Conservation (phyloP, 2,329 filamentous ascomycete genomes). For the Beauveria varroae region DNA sequence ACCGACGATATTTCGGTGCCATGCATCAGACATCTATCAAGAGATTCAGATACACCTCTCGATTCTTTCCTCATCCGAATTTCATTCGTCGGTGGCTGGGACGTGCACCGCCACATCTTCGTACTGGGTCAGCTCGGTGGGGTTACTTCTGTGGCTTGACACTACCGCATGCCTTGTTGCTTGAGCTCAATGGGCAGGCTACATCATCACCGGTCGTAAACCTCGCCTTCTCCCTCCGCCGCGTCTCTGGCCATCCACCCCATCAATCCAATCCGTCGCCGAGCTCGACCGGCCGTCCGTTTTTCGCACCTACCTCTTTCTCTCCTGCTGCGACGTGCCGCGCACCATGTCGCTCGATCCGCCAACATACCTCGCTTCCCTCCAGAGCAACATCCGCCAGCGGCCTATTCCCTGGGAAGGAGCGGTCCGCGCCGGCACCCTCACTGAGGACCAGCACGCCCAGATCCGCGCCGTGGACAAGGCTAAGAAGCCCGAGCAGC, state of each 20-base stretch:
- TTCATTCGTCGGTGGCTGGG: background rate
- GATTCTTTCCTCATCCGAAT: no score
- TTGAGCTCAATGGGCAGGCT: slow-evolving; percentile 16
- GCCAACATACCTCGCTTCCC: slow-evolving; percentile 73
- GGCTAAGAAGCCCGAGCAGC: slow-evolving; percentile 76
- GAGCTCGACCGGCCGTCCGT: slow-evolving; percentile 10
- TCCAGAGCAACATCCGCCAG: slow-evolving; percentile 95
- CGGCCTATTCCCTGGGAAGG: slow-evolving; percentile 97
- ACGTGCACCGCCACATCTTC: background rate
- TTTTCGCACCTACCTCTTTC: slow-evolving; percentile 4
- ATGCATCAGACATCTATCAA: no score
- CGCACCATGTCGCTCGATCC: slow-evolving; percentile 78
- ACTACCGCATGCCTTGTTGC: background rate
- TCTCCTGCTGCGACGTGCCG: slow-evolving; percentile 17
- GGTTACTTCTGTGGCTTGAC: slow-evolving; percentile 8
- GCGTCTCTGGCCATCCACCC: background rate
- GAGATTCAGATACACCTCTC: no score
- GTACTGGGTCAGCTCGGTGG: background rate
- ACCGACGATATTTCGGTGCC: no score
- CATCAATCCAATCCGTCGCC: slow-evolving; percentile 10
- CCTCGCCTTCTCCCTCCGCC: slow-evolving; percentile 17
- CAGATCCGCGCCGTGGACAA: slow-evolving; percentile 97
- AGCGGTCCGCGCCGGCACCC: slow-evolving; percentile 83
- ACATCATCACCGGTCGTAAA: slow-evolving; percentile 22
- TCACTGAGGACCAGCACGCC: slow-evolving; percentile 88